phyloP scores from a whole-genome alignment of 257 asterid genomes.

The Hygrophila difformis region DNA sequence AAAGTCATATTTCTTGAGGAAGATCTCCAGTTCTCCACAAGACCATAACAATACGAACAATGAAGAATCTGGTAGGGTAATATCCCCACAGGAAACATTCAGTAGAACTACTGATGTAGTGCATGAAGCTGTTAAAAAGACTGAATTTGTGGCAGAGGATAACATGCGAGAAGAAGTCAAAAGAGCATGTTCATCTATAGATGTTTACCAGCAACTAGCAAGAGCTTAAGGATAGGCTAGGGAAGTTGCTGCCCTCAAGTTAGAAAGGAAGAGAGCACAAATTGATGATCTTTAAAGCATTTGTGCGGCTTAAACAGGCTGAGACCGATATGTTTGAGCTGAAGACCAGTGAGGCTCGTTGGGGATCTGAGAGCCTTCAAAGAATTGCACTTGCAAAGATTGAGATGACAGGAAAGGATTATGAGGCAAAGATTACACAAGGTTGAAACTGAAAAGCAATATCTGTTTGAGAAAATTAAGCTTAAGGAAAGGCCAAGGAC shows the following conservation, averaged over 20 bases:
- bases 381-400: conserved; percentile 71
- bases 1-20: conserved; percentile 31
- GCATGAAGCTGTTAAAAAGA: conserved; percentile 82
- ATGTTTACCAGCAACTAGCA: conserved; percentile 77
- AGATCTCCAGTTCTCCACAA: no score
- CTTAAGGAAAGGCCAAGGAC: conserved; percentile 74
- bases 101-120: conserved; percentile 77
- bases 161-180: conserved; percentile 76
- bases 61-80: conserved; percentile 54
- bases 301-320: conserved; percentile 80
- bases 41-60: conserved; percentile 49
- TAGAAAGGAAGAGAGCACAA: conserved; percentile 77
- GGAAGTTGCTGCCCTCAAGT: conserved; percentile 60
- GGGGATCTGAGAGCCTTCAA: conserved; percentile 81
- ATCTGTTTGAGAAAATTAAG: conserved; percentile 71
- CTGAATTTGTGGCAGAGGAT: conserved; percentile 82
- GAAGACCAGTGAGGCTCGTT: conserved; percentile 76
- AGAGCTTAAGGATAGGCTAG: conserved; percentile 82
- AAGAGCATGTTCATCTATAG: conserved; percentile 69
- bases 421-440: conserved; percentile 71
- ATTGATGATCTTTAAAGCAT: conserved; percentile 77
- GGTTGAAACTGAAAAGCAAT: conserved; percentile 94
- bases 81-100: conserved; percentile 89
- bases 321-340: conserved; percentile 87
- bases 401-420: conserved; percentile 75